Evolutionary conservation across 768 basidiomycete genomes (phyloP).

Genomic region (Cytidiella melzeri): DNA sequence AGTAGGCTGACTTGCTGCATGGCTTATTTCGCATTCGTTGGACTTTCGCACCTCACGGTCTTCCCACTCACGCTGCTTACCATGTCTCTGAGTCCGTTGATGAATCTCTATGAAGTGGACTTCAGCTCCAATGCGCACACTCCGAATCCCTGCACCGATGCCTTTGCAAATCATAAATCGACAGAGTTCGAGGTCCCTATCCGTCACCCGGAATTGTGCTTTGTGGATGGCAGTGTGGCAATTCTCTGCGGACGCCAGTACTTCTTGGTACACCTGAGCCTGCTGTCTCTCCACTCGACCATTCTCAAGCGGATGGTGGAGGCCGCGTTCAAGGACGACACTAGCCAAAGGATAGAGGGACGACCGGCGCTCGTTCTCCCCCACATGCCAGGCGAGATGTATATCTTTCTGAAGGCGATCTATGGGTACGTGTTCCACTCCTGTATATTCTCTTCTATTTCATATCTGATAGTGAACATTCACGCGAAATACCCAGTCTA

Average conservation of each 20-base stretch:
- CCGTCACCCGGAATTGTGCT: slow-evolving; percentile 39
- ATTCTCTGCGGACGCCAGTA: slow-evolving; percentile 51
- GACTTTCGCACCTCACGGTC: not conserved
- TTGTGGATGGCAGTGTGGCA: slow-evolving; percentile 66
- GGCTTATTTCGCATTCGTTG: not conserved
- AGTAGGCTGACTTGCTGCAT: not conserved
- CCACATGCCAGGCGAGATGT: slow-evolving; percentile 52
- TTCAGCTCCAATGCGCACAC: slow-evolving; percentile 25
- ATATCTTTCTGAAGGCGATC: slow-evolving; percentile 52
- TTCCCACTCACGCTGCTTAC: not conserved
- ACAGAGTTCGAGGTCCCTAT: slow-evolving; percentile 18
- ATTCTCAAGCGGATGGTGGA: slow-evolving; percentile 39
- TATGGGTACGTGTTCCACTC: slow-evolving; percentile 36
- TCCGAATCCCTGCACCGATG: not conserved
- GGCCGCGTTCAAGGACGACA: slow-evolving; percentile 1
- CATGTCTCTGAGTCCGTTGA: not conserved
- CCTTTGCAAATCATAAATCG: not conserved
- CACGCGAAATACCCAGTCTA: slow-evolving; percentile 5
- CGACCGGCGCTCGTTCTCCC: slow-evolving; percentile 48
- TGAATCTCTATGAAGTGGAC: slow-evolving; percentile 13
- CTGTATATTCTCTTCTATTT: too few relatives aligned
- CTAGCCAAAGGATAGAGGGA: slow-evolving; percentile 42
- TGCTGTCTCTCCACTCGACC: slow-evolving; percentile 58
- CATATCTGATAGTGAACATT: not conserved
- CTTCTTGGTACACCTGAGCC: slow-evolving; percentile 64